Conservation (phyloP, 129 eudicot genomes). For the Arctium lappa region DNA sequence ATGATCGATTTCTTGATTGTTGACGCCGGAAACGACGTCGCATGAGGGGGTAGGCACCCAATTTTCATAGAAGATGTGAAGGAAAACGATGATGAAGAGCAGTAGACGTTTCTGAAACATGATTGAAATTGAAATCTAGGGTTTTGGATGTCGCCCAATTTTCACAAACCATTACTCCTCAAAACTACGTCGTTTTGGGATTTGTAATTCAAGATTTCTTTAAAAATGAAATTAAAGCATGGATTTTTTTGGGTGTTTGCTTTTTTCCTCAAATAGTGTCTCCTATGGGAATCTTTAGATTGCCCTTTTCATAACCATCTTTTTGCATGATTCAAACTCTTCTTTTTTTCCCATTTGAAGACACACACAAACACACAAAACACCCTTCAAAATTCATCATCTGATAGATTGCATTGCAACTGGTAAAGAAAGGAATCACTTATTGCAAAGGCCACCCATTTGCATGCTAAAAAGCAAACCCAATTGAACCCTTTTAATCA, state of each 20-base stretch:
- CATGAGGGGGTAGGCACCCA: slow-evolving; percentile 50
- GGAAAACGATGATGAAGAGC: slow-evolving; percentile 26
- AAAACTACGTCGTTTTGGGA: not conserved
- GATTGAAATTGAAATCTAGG: slow-evolving; percentile 21
- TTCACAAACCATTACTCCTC: not conserved
- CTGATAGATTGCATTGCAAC: slow-evolving; percentile 2
- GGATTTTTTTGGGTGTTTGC: slow-evolving; percentile 4
- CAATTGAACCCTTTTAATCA: slow-evolving; percentile 42
- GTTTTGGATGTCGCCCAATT: slow-evolving; percentile 7
- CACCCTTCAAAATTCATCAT: not conserved
- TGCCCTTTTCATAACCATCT: slow-evolving; percentile 33
- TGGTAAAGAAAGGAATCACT: slow-evolving; percentile 77
- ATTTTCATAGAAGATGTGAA: slow-evolving; percentile 35
- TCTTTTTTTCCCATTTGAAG: not conserved
- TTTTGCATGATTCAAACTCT: not conserved
- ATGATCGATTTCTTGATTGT: not conserved
- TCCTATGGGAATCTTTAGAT: slow-evolving; percentile 19
- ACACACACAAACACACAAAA: not conserved
- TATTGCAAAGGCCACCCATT: slow-evolving; percentile 39
- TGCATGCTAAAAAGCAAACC: slow-evolving; percentile 9
- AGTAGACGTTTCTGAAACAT: slow-evolving; percentile 24
- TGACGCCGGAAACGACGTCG: slow-evolving; percentile 25
- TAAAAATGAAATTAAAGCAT: no score
- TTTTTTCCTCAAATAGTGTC: slow-evolving; percentile 23
- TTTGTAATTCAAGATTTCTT: not conserved